A percentile compares a stretch with the other conserved stretches of the same genome.
These are phyloP conservation scores for Hemerocallis citrina DNA, from an alignment of 106 monocot species.

Conservation along the genomic window DNA sequence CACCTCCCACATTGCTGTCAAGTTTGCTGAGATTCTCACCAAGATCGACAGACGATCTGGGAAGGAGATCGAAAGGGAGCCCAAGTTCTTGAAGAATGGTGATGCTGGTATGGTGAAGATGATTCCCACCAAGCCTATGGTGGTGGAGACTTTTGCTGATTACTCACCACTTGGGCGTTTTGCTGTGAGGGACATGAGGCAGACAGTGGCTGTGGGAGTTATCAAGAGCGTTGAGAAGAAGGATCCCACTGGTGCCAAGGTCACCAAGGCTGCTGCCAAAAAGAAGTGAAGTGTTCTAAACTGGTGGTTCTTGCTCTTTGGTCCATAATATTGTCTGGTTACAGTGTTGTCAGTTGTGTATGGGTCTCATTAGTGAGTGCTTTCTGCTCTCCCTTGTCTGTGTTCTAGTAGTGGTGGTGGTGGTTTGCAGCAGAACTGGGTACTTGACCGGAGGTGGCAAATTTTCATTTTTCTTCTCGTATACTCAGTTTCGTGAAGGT, in stretches of 20 bases:
- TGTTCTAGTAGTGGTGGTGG: background rate
- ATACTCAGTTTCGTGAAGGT: background rate
- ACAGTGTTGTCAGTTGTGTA: background rate
- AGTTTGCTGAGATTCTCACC: conserved; percentile 42
- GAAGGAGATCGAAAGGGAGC: conserved; percentile 54
- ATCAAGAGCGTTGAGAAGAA: conserved; percentile 64
- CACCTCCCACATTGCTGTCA: conserved; percentile 50
- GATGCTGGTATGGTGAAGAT: conserved; percentile 53
- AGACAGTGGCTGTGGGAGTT: conserved; percentile 57
- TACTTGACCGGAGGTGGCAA: conserved; percentile 2
- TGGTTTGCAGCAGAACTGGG: background rate
- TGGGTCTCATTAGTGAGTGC: background rate
- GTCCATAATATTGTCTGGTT: background rate
- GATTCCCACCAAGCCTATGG: conserved; percentile 60
- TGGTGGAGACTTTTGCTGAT: conserved; percentile 43
- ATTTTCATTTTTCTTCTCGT: background rate
- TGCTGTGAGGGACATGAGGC: conserved; percentile 56
- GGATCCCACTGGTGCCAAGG: conserved; percentile 51
- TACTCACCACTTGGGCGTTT: conserved; percentile 54
- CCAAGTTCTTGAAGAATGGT: conserved; percentile 56
- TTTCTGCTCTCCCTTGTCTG: background rate
- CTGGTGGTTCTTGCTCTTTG: too few relatives aligned
- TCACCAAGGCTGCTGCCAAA: conserved; percentile 58
- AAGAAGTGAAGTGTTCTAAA: conserved; percentile 37
- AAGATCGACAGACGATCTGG: conserved; percentile 54